Conservation (phyloP, 495 filamentous ascomycete species). For the Aspergillus campestris region DNA sequence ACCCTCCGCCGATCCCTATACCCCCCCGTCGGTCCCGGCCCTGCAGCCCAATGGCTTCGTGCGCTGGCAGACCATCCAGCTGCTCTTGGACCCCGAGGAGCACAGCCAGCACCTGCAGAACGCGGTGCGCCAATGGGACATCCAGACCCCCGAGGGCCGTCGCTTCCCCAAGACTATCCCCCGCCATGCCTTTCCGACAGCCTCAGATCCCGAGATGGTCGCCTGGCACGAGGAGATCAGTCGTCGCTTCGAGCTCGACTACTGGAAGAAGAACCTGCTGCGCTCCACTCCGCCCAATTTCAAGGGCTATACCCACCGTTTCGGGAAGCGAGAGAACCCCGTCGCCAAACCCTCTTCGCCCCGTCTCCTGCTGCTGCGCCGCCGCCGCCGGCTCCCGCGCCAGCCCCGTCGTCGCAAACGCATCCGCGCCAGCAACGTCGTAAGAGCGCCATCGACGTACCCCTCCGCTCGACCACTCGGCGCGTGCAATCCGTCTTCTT, state of each 20-base stretch:
- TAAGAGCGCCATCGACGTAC: slow-evolving; percentile 15
- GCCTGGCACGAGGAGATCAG: slow-evolving; percentile 72
- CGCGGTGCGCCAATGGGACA: slow-evolving; percentile 66
- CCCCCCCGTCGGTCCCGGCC: slow-evolving; percentile 68
- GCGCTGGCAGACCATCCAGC: slow-evolving; percentile 88
- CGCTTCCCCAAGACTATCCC: slow-evolving; percentile 77
- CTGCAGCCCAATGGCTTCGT: slow-evolving; percentile 78
- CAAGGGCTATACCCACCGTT: slow-evolving; percentile 23
- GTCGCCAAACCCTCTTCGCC: slow-evolving; percentile 16
- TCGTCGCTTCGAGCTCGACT: slow-evolving; percentile 34
- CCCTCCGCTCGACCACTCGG: slow-evolving; percentile 14
- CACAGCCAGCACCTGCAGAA: slow-evolving; percentile 78
- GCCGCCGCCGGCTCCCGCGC: slow-evolving; percentile 10
- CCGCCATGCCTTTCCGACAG: slow-evolving; percentile 60
- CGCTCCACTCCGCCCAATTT: slow-evolving; percentile 27
- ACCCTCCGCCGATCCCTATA: slow-evolving; percentile 61
- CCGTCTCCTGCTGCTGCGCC: slow-evolving; percentile 10
- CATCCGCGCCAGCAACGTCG: slow-evolving; percentile 10
- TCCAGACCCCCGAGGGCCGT: slow-evolving; percentile 64
- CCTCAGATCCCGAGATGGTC: slow-evolving; percentile 69
- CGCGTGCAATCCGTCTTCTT: slow-evolving; percentile 14
- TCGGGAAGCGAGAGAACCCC: slow-evolving; percentile 24
- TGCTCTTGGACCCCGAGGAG: slow-evolving; percentile 79
- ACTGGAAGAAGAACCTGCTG: slow-evolving; percentile 24
- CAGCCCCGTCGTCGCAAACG: slow-evolving; percentile 9